Conservation (phyloP, 164 flowering plant species). For the Pachysandra terminalis region DNA sequence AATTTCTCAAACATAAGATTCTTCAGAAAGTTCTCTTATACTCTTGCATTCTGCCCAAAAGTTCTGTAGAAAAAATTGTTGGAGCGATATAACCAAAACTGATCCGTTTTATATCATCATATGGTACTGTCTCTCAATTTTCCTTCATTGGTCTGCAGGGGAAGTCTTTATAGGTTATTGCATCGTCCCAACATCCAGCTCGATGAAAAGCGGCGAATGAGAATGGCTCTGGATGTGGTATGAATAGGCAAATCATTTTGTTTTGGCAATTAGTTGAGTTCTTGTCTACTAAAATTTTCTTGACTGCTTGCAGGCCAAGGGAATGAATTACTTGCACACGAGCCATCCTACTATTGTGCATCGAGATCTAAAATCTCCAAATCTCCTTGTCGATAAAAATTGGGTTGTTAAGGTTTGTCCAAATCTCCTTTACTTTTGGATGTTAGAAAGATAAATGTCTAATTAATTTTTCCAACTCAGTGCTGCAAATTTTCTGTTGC, state of each 20-base stretch:
- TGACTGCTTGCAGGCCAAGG: conserved; percentile 71
- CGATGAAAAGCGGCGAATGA: conserved; percentile 82
- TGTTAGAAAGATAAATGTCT: neutral
- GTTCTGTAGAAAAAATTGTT: neutral
- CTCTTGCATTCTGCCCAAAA: neutral
- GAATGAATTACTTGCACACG: conserved; percentile 98
- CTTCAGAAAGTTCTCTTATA: neutral
- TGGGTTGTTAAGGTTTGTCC: conserved; percentile 89
- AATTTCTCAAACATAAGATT: neutral
- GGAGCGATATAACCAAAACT: neutral
- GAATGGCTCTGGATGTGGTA: conserved; percentile 99
- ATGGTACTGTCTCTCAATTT: conserved; percentile 7
- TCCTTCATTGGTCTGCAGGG: conserved; percentile 46
- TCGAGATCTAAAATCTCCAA: conserved; percentile 94
- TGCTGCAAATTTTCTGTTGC: no score
- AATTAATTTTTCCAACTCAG: neutral
- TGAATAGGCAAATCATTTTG: conserved; percentile 3
- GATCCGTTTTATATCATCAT: neutral
- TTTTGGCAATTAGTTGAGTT: neutral
- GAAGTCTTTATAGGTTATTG: conserved; percentile 83
- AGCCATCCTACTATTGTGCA: conserved; percentile 96
- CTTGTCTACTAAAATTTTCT: conserved; percentile 6
- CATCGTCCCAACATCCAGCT: conserved; percentile 75
- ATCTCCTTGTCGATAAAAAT: conserved; percentile 97
- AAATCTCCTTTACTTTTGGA: neutral